Evolutionary conservation across 208 protist species (phyloP), one percentile per base, ranked within the genome.

Genomic region (Leptomonas pyrrhocoris): DNA sequence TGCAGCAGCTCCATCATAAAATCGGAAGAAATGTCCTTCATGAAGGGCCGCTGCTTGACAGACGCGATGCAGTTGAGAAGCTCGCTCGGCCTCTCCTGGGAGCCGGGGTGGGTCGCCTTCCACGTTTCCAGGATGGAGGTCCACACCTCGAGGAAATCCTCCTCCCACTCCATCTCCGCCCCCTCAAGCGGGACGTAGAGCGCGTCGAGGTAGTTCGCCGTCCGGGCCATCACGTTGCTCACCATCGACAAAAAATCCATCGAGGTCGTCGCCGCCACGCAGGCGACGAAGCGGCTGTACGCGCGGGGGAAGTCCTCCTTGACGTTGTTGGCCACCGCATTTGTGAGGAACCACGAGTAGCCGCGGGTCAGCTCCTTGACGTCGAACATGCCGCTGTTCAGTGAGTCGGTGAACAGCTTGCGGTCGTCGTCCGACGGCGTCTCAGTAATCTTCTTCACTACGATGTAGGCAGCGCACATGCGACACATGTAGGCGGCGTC

Each of bases 161-260:
- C 88, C 51, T 92, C 79, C 89, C 89, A 94, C 34, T 90, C 73
- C 51, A 73, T 74, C 45, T 85, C 71, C 46, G 80, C 81, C 16
- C 67, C 73, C 4, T 81, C 74, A 30, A 82, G 63, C 6, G 81
- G 59, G 21, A 83, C 73, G 38, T 77, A 76, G n/a, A 94, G 70
- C 11, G 81, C 83, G 61, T 94, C 92, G 15, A 96, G 84, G 75
- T 93, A 93, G 63, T 92, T 93, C 4, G 89, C 89, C 5, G 86
- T 93, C 63, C 92, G 89, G 8, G 79, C 74, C 62, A 96, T 85
- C 23, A 96, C 73, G 43, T 94, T 88, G 54, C 81, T 74, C 53
- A 84, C 62, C 28, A 94, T 73, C 27, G 49, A 60, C 4, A 85
- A 19, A 53, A 94, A 88, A 64, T 77, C 67, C 23, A 96, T 65